Percentiles rank a stretch among this genome's conserved stretches.
phyloP scores from a whole-genome alignment of 345 rosid species.

The Gossypioides kirkii region DNA sequence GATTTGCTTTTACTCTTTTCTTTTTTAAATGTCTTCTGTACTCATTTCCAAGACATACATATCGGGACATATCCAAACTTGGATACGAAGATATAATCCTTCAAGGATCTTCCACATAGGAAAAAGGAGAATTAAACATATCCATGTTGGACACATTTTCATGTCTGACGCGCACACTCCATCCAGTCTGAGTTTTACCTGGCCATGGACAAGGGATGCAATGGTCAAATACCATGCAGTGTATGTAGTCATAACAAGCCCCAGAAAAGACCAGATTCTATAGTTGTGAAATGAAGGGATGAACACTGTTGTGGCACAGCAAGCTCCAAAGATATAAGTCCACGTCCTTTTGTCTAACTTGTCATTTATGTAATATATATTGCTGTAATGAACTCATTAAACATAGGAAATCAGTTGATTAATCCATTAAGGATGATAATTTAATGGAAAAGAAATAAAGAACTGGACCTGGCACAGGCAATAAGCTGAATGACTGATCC shows the following conservation, averaged over 20 bases:
- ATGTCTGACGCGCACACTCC: not conserved
- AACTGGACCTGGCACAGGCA: slow-evolving; percentile 66
- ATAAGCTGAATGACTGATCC: slow-evolving; percentile 87
- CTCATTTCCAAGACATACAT: too few species aligned
- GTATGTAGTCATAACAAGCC: slow-evolving; percentile 81
- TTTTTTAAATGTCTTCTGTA: too few species aligned
- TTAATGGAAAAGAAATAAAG: not conserved
- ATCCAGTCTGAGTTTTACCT: slow-evolving; percentile 22
- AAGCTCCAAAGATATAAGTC: slow-evolving; percentile 89
- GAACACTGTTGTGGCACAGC: slow-evolving; percentile 80
- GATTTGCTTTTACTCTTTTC: not conserved
- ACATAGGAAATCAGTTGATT: slow-evolving; percentile 4
- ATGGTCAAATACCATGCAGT: slow-evolving; percentile 82
- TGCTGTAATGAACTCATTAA: slow-evolving; percentile 36
- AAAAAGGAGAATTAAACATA: too few species aligned
- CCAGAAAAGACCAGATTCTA: slow-evolving; percentile 79
- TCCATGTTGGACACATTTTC: too few species aligned
- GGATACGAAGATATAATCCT: too few species aligned
- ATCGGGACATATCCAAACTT: too few species aligned
- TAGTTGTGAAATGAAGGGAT: slow-evolving; percentile 83
- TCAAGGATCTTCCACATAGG: too few species aligned
- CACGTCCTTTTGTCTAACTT: slow-evolving; percentile 80
- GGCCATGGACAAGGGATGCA: slow-evolving; percentile 61
- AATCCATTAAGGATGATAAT: not conserved
- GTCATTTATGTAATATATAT: slow-evolving; percentile 74